A percentile compares a stretch with the other conserved stretches of the same genome.
Evolutionary conservation across 305 asterid species (phyloP).

Genomic region (Fraxinus sp.): DNA sequence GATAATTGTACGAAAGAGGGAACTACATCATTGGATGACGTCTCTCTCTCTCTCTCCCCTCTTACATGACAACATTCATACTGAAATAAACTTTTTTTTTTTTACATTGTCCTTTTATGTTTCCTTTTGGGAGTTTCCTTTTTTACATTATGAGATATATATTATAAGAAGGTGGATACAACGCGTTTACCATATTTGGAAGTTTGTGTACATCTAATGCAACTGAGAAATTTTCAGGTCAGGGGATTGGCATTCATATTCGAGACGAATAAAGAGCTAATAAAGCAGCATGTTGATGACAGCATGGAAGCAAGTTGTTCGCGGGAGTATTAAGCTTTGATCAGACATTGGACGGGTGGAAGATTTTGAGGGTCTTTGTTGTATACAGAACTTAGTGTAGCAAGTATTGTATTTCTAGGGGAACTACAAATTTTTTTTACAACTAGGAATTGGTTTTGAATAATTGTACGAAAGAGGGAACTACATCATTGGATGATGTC

Average conservation of each 20-base stretch:
- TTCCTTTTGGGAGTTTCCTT: background rate
- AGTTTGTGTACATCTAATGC: background rate
- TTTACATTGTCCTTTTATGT: background rate
- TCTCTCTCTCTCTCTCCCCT: background rate
- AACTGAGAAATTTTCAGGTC: background rate
- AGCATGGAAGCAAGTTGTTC: constrained; percentile 4
- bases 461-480: background rate
- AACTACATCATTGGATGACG: background rate
- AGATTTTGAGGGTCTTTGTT: constrained; percentile 26
- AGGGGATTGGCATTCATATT: constrained; percentile 38
- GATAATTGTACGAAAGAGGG: background rate
- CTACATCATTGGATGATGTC: background rate
- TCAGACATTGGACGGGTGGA: constrained; percentile 11
- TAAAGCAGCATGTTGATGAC: constrained; percentile 32
- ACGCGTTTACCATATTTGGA: background rate
- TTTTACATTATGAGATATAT: background rate
- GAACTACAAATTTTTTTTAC: background rate
- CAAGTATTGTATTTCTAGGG: background rate
- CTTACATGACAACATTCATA: no score
- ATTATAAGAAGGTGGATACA: background rate
- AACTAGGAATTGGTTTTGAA: background rate
- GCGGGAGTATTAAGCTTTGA: constrained; percentile 18
- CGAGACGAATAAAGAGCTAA: constrained; percentile 23
- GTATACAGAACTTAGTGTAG: constrained; percentile 17
- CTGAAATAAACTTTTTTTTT: background rate